A percentile compares a stretch with the other conserved stretches of the same genome.
Evolutionary conservation across 2,329 filamentous ascomycete species (phyloP).

Genomic region (Ophiostoma australiae): DNA sequence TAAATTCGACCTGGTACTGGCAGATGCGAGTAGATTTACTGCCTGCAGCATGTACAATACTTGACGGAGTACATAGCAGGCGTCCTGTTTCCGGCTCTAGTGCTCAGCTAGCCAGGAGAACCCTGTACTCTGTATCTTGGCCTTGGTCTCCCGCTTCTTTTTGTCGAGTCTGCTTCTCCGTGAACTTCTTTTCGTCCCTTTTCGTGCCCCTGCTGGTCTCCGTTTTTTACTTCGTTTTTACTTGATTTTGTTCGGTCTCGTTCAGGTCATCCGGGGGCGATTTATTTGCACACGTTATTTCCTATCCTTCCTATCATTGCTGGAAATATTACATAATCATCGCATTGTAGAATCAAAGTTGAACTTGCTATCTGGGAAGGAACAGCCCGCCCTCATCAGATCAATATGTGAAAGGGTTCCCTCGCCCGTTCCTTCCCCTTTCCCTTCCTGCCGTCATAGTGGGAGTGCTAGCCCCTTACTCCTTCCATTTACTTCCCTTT

Average conservation of each 20-base stretch:
- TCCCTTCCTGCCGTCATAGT: neutral
- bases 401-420: neutral
- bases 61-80: neutral
- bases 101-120: slow-evolving; percentile 8
- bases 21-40: too few relatives aligned
- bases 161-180: neutral
- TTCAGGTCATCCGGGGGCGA: neutral
- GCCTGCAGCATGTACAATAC: neutral
- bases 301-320: too few relatives aligned
- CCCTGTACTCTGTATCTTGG: slow-evolving; percentile 6
- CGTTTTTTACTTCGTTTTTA: neutral
- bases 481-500: neutral
- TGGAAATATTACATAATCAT: too few relatives aligned
- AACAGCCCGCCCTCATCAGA: neutral
- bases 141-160: neutral
- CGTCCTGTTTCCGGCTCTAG: neutral
- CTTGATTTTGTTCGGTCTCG: neutral
- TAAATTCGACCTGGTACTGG: neutral
- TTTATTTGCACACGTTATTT: neutral
- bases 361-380: neutral
- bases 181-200: neutral
- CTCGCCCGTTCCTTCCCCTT: neutral
- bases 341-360: too few relatives aligned
- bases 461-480: neutral
- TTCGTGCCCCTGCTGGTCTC: neutral